Evolutionary conservation across 352 stramenopile genomes (phyloP).

Genomic region (Globisporangium iwayamae): DNA sequence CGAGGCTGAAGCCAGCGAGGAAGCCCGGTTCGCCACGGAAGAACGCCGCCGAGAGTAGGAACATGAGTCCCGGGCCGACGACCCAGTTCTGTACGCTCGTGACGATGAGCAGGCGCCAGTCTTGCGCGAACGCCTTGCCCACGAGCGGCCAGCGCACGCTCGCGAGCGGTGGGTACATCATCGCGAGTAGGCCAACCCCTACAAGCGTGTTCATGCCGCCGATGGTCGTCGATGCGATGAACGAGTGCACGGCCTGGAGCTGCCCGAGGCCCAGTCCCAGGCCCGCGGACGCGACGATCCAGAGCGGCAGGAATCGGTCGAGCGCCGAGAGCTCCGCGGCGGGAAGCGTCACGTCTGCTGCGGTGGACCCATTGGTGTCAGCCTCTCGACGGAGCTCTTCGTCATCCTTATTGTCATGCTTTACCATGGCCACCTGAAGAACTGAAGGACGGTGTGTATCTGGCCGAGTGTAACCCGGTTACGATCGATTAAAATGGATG

Average conservation of each 20-base stretch:
- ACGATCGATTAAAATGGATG: neutral
- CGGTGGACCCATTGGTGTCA: neutral
- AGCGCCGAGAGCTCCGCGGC: conserved; percentile 35
- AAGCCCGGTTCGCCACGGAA: conserved; percentile 47
- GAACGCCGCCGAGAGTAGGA: conserved; percentile 40
- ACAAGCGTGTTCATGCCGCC: conserved; percentile 52
- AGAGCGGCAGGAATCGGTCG: conserved; percentile 57
- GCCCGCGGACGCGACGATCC: conserved; percentile 46
- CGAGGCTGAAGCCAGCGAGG: conserved; percentile 61
- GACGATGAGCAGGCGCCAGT: conserved; percentile 48
- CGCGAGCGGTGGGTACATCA: conserved; percentile 66
- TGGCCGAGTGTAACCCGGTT: no score
- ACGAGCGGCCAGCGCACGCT: conserved; percentile 54
- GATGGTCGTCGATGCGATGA: conserved; percentile 44
- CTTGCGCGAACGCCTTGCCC: conserved; percentile 25
- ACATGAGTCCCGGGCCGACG: conserved; percentile 53
- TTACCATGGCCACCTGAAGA: conserved; percentile 1
- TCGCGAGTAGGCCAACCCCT: conserved; percentile 42
- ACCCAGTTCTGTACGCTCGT: conserved; percentile 65
- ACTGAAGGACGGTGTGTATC: neutral
- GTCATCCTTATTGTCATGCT: neutral
- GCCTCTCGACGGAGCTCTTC: neutral
- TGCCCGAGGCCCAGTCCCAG: conserved; percentile 43
- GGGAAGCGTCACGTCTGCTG: neutral
- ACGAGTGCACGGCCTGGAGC: conserved; percentile 31